Percentiles rank a stretch among this genome's conserved stretches.
Conservation (phyloP, 2,329 filamentous ascomycete species). For the Arthroderma sp. region DNA sequence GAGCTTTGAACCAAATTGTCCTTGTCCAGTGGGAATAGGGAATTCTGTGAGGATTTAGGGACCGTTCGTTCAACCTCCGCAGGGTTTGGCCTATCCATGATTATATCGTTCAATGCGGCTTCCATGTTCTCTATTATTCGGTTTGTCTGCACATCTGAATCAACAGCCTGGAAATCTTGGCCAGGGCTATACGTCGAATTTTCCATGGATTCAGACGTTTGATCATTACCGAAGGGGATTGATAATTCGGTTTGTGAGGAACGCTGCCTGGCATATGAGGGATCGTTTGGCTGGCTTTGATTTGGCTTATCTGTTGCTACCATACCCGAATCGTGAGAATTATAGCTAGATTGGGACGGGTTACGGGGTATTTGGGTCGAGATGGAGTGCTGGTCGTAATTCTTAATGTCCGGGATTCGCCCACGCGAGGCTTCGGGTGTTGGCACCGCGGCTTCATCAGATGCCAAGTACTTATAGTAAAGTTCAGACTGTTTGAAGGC, state of each 20-base stretch:
- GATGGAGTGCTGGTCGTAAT: constrained; percentile 26
- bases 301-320: constrained; percentile 43
- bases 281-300: constrained; percentile 10
- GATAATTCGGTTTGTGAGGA: constrained; percentile 56
- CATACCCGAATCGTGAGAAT: constrained; percentile 40
- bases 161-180: constrained; percentile 48
- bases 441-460: constrained; percentile 49
- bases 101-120: constrained; percentile 78
- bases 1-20: constrained; percentile 48
- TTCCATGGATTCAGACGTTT: constrained; percentile 55
- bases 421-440: constrained; percentile 14
- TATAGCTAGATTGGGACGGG: constrained; percentile 33
- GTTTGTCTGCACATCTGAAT: constrained; percentile 49
- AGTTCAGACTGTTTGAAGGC: constrained; percentile 86
- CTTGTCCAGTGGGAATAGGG: constrained; percentile 44
- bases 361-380: constrained; percentile 35
- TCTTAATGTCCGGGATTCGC: constrained; percentile 11
- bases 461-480: constrained; percentile 89
- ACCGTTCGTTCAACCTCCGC: constrained; percentile 23
- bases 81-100: constrained; percentile 56
- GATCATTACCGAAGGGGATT: constrained; percentile 68
- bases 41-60: constrained; percentile 27
- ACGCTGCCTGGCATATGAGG: constrained; percentile 40
- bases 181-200: constrained; percentile 71
- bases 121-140: constrained; percentile 87